phyloP scores from a whole-genome alignment of 2,329 filamentous ascomycete genomes.

The Xylariaceae sp. region DNA sequence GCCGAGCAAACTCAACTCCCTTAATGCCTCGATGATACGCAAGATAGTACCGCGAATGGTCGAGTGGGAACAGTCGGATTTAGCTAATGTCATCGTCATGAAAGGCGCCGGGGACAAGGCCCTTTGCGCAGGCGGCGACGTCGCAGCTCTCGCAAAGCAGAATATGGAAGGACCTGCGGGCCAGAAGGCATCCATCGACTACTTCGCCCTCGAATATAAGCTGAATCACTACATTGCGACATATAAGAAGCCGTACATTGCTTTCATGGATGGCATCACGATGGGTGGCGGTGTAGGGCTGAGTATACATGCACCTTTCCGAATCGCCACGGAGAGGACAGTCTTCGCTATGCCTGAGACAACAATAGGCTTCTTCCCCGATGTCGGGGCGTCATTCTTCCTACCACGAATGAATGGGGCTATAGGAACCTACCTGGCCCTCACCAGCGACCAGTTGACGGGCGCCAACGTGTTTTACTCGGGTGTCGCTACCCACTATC shows the following conservation, averaged over 20 bases:
- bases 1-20: conserved; percentile 87
- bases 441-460: conserved; percentile 84
- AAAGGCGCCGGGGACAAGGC: conserved; percentile 87
- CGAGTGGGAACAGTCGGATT: conserved; percentile 94
- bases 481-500: conserved; percentile 93
- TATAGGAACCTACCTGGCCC: conserved; percentile 88
- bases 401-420: conserved; percentile 86
- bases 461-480: conserved; percentile 89
- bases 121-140: conserved; percentile 94
- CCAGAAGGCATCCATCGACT: conserved; percentile 77
- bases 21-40: conserved; percentile 92
- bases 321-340: conserved; percentile 94
- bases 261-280: conserved; percentile 96
- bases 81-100: conserved; percentile 91
- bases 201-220: conserved; percentile 95
- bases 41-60: conserved; percentile 90
- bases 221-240: conserved; percentile 95
- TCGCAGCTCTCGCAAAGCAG: conserved; percentile 75
- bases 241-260: conserved; percentile 89
- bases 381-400: conserved; percentile 97
- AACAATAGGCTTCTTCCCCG: conserved; percentile 97
- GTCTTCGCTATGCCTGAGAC: conserved; percentile 99
- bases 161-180: conserved; percentile 74
- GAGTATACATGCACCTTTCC: conserved; percentile 92
- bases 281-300: conserved; percentile 98